Evolutionary conservation across 2,329 filamentous ascomycete genomes (phyloP).

Genomic region (Paecilomyces dactylethromorphus): DNA sequence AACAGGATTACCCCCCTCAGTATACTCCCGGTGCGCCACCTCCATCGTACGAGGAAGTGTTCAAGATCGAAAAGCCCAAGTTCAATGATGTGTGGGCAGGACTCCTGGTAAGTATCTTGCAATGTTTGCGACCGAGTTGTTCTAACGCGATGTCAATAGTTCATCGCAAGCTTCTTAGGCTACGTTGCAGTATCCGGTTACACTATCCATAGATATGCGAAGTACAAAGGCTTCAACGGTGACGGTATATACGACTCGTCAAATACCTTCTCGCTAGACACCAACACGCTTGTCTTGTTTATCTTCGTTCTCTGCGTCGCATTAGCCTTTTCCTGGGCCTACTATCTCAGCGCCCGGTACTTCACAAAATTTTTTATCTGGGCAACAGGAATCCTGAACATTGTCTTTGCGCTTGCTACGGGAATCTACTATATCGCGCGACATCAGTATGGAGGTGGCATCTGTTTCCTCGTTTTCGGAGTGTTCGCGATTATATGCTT

Average conservation of each 20-base stretch:
- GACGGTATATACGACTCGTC: slow-evolving; percentile 65
- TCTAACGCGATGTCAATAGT: slow-evolving; percentile 34
- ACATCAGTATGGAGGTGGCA: slow-evolving; percentile 74
- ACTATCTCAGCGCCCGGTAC: slow-evolving; percentile 66
- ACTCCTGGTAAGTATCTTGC: slow-evolving; percentile 51
- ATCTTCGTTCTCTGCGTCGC: slow-evolving; percentile 69
- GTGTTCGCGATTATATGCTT: slow-evolving; percentile 77
- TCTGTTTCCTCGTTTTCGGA: slow-evolving; percentile 80
- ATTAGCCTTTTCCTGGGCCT: slow-evolving; percentile 66
- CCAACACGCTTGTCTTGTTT: slow-evolving; percentile 82
- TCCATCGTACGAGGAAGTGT: slow-evolving; percentile 53
- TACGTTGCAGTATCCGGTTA: slow-evolving; percentile 72
- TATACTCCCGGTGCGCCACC: slow-evolving; percentile 32
- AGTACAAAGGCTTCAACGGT: slow-evolving; percentile 57
- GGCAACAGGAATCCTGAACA: slow-evolving; percentile 84
- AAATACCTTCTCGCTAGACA: slow-evolving; percentile 65
- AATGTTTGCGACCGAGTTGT: neutral
- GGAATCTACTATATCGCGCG: slow-evolving; percentile 77
- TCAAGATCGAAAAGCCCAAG: slow-evolving; percentile 76
- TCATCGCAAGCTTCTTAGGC: slow-evolving; percentile 64
- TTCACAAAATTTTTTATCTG: slow-evolving; percentile 91
- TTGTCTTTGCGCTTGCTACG: slow-evolving; percentile 75
- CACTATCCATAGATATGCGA: slow-evolving; percentile 66
- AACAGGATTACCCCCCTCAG: slow-evolving; percentile 26
- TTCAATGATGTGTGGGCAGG: slow-evolving; percentile 90